Evolutionary conservation across 768 basidiomycete genomes (phyloP).

Genomic region (Rickenella mellea): DNA sequence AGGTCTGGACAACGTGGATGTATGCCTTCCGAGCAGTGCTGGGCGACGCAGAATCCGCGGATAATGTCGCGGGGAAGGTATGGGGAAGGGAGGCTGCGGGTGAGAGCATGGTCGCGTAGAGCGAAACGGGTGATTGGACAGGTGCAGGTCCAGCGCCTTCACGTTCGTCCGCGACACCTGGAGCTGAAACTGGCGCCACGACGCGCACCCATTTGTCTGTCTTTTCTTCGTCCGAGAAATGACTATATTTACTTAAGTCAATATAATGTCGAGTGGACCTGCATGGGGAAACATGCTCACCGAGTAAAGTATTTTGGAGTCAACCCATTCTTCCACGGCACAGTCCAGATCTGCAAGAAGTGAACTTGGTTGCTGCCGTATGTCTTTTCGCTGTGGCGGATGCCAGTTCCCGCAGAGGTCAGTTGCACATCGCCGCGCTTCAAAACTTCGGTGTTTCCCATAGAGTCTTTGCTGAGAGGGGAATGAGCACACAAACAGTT

Average conservation of each 20-base stretch:
- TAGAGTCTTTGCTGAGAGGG: slow-evolving; percentile 65
- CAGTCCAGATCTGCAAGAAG: slow-evolving; percentile 66
- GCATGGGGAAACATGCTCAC: slow-evolving; percentile 15
- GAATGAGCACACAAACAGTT: neutral
- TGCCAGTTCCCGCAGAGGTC: slow-evolving; percentile 88
- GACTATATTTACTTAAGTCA: slow-evolving; percentile 21
- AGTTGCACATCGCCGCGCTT: slow-evolving; percentile 86
- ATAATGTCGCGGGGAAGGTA: slow-evolving; percentile 24
- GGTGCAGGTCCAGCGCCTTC: slow-evolving; percentile 77
- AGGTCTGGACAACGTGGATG: slow-evolving; percentile 78
- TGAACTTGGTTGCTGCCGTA: slow-evolving; percentile 39
- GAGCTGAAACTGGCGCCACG: slow-evolving; percentile 61
- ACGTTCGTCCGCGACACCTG: slow-evolving; percentile 50
- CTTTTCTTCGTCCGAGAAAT: slow-evolving; percentile 81
- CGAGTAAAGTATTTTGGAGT: slow-evolving; percentile 81
- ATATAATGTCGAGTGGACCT: neutral
- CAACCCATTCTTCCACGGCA: slow-evolving; percentile 39
- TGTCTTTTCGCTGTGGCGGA: slow-evolving; percentile 68
- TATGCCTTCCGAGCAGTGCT: slow-evolving; percentile 50
- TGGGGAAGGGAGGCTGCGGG: slow-evolving; percentile 44
- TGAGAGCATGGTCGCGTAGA: slow-evolving; percentile 71
- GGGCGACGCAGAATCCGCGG: slow-evolving; percentile 1
- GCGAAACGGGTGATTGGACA: slow-evolving; percentile 53
- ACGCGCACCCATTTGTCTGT: slow-evolving; percentile 57
- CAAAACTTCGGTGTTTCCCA: slow-evolving; percentile 86